Evolutionary conservation across 352 stramenopile genomes (phyloP).

Genomic region (Phytophthora sojae): DNA sequence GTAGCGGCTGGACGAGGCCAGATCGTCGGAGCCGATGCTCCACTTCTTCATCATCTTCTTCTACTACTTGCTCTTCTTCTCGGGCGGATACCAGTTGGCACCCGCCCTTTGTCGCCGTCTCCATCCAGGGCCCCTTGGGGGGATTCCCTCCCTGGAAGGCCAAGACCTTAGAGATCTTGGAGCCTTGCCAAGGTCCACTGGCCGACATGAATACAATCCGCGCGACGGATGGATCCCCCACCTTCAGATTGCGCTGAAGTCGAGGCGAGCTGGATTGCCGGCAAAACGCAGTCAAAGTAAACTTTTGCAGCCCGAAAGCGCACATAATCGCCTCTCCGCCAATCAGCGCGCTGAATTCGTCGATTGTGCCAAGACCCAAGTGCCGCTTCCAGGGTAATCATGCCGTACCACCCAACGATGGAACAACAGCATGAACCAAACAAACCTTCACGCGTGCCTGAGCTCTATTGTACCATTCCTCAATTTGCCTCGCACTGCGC

Average conservation of each 20-base stretch:
- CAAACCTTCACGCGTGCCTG: too few species aligned
- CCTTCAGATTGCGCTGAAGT: background rate
- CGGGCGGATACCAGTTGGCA: background rate
- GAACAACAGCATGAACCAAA: too few species aligned
- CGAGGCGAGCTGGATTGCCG: background rate
- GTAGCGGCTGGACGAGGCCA: background rate
- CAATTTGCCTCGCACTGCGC: conserved; percentile 18
- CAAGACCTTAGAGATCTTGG: too few species aligned
- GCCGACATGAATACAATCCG: background rate
- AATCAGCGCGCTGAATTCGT: background rate
- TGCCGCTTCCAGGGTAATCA: background rate
- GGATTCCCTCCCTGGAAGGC: too few species aligned
- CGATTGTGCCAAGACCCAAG: conserved; percentile 1
- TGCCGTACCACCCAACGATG: background rate
- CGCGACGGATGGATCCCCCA: background rate
- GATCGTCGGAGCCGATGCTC: background rate
- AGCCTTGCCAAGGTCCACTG: background rate
- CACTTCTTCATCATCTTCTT: background rate
- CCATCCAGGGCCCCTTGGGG: background rate
- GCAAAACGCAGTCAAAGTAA: background rate
- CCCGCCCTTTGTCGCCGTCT: background rate
- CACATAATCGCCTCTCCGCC: background rate
- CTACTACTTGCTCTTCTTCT: background rate
- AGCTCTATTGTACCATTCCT: conserved; percentile 13
- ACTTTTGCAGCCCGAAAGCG: background rate